Percentiles rank a stretch among this genome's conserved stretches.
These are phyloP conservation scores for Clavispora fructus DNA, from an alignment of 805 yeast genomes.

Conservation along the genomic window DNA sequence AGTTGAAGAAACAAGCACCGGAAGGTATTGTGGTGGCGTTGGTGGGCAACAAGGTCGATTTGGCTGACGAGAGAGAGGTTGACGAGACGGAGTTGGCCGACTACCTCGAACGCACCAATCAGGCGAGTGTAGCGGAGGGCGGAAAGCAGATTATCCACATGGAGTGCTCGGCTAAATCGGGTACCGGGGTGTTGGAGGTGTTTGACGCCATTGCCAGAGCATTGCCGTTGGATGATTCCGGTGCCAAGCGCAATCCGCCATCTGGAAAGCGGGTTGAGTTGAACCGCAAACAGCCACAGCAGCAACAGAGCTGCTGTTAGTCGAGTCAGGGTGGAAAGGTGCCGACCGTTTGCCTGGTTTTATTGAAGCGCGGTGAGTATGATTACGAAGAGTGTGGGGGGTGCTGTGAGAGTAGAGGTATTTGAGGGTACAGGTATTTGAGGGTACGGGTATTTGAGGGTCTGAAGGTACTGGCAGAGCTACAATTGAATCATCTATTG, in stretches of 20 bases:
- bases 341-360: too few species aligned
- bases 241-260: slow-evolving; percentile 6
- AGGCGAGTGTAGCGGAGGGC: slow-evolving; percentile 20
- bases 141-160: slow-evolving; percentile 23
- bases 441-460: too few species aligned
- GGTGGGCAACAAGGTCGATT: slow-evolving; percentile 88
- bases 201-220: slow-evolving; percentile 36
- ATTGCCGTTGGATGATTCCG: slow-evolving; percentile 38
- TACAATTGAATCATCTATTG: too few species aligned
- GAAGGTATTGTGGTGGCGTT: slow-evolving; percentile 87
- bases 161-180: slow-evolving; percentile 43
- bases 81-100: slow-evolving; percentile 41
- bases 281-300: slow-evolving; percentile 9
- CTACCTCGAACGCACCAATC: slow-evolving; percentile 35
- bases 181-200: slow-evolving; percentile 40
- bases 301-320: slow-evolving; percentile 13
- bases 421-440: too few species aligned
- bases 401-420: background rate
- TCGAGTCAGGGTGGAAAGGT: too few species aligned
- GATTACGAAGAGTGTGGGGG: background rate
- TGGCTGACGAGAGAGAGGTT: slow-evolving; percentile 53
- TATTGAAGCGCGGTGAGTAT: too few species aligned
- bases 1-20: slow-evolving; percentile 91
- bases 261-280: slow-evolving; percentile 13
- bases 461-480: too few species aligned